A percentile compares a stretch with the other conserved stretches of the same genome.
These are phyloP conservation scores for Luvunga scandens DNA, from an alignment of 345 rosid species.

Conservation along the genomic window DNA sequence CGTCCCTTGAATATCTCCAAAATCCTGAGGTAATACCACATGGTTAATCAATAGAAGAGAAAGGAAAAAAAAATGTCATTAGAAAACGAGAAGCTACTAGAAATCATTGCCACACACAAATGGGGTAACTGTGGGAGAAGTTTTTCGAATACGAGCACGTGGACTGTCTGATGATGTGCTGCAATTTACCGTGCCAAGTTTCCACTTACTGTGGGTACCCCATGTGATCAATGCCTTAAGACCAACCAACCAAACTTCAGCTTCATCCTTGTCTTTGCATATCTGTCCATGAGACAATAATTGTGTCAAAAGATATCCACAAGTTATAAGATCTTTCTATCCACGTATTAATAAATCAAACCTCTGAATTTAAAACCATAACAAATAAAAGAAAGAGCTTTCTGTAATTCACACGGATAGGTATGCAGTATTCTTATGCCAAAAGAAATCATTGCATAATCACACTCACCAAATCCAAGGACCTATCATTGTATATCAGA, in stretches of 20 bases:
- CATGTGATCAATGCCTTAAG: conserved; percentile 63
- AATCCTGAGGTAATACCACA: conserved; percentile 40
- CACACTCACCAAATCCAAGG: conserved; percentile 81
- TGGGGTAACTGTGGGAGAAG: conserved; percentile 47
- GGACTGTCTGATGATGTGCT: conserved; percentile 50
- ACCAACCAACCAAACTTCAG: conserved; percentile 91
- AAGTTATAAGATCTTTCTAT: conserved; percentile 1
- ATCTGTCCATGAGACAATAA: conserved; percentile 44
- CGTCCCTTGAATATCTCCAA: conserved; percentile 41
- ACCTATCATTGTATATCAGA: conserved; percentile 69
- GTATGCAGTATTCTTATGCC: not conserved
- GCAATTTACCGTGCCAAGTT: conserved; percentile 45
- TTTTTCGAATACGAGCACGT: conserved; percentile 30
- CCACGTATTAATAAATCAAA: not conserved
- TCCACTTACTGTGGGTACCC: conserved; percentile 49
- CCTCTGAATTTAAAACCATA: not conserved
- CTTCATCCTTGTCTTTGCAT: conserved; percentile 97
- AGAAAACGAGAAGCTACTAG: conserved; percentile 2
- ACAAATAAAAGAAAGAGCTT: not conserved
- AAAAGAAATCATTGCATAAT: not conserved
- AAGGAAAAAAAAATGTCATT: not conserved
- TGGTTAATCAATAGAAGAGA: not conserved
- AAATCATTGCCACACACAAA: conserved; percentile 45
- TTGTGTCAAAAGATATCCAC: conserved; percentile 11
- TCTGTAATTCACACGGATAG: not conserved